Evolutionary conservation across 805 yeast species (phyloP), one percentile per base, ranked within the genome.

Genomic region (Pichia scutulata): DNA sequence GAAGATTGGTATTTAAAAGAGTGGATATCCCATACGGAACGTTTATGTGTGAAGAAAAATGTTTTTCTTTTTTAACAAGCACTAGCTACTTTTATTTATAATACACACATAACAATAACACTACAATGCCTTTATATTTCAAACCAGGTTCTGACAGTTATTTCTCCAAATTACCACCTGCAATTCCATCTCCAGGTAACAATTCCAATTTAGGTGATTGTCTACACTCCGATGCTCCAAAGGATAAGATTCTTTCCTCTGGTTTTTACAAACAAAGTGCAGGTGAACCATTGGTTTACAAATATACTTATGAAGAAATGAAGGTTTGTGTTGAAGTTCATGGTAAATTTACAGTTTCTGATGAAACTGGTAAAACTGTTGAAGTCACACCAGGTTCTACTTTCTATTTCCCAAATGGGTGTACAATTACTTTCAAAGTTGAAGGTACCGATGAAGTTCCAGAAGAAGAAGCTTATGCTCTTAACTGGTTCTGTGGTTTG

Each of bases 161-260:
- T 47, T 75, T 69, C 66, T 74, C 70, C 19, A 69, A 74, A 54
- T 73, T 70, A 64, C 85, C 84, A 57, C 78, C 84, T 43, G 73
- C 71, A 40, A 76, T 82, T 53, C 80, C 84, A 51, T 73, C 83
- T 50, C 81, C 82, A 66, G 83, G 84, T 53, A 77, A 74, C 71
- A 83, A 83, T 67, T 76, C 89, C 8, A 83, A 80, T 73, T 72
- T 83, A 54, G 84, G 86, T 49, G 89, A 83, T 61, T 70, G 74
- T 55, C 78, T 78, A 68, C 74, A 81, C 41, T 77, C 84, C 21
- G 81, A 78, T 25, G 82, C 81, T 49, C 81, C 79, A 58, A 65
- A 71, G 46, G 87, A 78, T 46, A 67, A 81, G 63, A 79, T 78
- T 64, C 78, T 83, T 56, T 67, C 82, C 18, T 73, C 82, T 63